Evolutionary conservation across 164 flowering plant species (phyloP).

Genomic region (Sedum album): DNA sequence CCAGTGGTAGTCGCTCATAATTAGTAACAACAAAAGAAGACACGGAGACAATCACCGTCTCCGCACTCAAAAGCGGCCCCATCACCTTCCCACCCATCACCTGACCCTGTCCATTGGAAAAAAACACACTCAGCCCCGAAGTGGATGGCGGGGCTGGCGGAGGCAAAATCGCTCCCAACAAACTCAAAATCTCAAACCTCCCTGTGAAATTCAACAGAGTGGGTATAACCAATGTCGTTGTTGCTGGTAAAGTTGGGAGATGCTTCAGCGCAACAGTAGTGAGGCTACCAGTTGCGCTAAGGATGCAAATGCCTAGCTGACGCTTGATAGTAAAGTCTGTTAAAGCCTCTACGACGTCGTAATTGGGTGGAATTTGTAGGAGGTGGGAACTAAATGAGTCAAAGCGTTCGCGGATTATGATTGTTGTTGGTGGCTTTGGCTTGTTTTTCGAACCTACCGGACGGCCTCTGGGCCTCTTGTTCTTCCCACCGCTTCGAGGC

Average conservation of each 20-base stretch:
- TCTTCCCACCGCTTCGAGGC: too few species aligned
- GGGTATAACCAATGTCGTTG: constrained; percentile 7
- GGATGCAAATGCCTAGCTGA: constrained; percentile 75
- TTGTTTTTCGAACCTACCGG: constrained; percentile 90
- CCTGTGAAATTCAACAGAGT: constrained; percentile 56
- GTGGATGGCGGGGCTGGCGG: constrained; percentile 89
- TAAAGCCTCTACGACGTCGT: constrained; percentile 60
- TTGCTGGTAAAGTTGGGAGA: constrained; percentile 29
- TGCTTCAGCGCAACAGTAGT: constrained; percentile 63
- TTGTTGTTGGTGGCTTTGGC: constrained; percentile 83
- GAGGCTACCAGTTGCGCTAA: constrained; percentile 72
- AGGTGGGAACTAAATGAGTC: constrained; percentile 80
- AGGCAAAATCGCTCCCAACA: constrained; percentile 73
- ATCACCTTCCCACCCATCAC: constrained; percentile 81
- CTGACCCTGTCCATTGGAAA: constrained; percentile 84
- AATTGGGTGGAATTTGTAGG: constrained; percentile 63
- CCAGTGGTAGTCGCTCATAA: constrained; percentile 75
- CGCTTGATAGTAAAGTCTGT: constrained; percentile 52
- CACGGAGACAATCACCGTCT: constrained; percentile 77
- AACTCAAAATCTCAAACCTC: constrained; percentile 72
- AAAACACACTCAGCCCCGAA: constrained; percentile 55
- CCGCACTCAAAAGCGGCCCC: constrained; percentile 64
- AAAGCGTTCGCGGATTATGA: constrained; percentile 75
- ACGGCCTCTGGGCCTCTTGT: constrained; percentile 34
- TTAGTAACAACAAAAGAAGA: constrained; percentile 86